Evolutionary conservation across 2,329 filamentous ascomycete genomes (phyloP).

Genomic region (Ascochyta lentis): DNA sequence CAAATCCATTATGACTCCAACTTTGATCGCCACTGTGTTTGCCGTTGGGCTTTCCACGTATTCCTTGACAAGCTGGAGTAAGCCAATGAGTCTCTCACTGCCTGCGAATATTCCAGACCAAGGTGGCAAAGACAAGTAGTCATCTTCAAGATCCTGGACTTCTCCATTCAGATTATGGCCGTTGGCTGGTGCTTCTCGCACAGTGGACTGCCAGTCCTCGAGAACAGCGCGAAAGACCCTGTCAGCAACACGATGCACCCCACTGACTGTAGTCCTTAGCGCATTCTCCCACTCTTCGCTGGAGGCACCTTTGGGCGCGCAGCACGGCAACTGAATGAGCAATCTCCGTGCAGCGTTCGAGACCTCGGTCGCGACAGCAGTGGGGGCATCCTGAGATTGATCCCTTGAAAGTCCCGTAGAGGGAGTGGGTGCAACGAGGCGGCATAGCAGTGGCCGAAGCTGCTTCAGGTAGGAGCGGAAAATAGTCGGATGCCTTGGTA

Average conservation of each 20-base stretch:
- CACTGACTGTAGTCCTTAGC: slow-evolving; percentile 66
- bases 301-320: slow-evolving; percentile 78
- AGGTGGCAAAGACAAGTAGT: slow-evolving; percentile 61
- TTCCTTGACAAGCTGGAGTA: slow-evolving; percentile 70
- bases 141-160: slow-evolving; percentile 49
- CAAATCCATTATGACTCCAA: slow-evolving; percentile 73
- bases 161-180: slow-evolving; percentile 39
- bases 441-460: slow-evolving; percentile 66
- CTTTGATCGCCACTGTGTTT: slow-evolving; percentile 68
- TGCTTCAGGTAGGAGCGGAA: slow-evolving; percentile 78
- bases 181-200: slow-evolving; percentile 49
- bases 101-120: slow-evolving; percentile 83
- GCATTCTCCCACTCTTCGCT: slow-evolving; percentile 79
- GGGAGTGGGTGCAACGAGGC: slow-evolving; percentile 69
- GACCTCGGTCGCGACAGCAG: slow-evolving; percentile 59
- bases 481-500: slow-evolving; percentile 83
- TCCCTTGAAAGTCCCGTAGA: slow-evolving; percentile 45
- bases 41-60: slow-evolving; percentile 71
- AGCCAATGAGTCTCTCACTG: slow-evolving; percentile 68
- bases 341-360: slow-evolving; percentile 67
- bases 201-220: slow-evolving; percentile 79
- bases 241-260: slow-evolving; percentile 75
- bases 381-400: slow-evolving; percentile 40
- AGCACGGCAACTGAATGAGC: slow-evolving; percentile 75
- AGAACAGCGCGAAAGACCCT: slow-evolving; percentile 78